Evolutionary conservation across 257 asterid species (phyloP).

Genomic region (Thymus quinquecostatus): DNA sequence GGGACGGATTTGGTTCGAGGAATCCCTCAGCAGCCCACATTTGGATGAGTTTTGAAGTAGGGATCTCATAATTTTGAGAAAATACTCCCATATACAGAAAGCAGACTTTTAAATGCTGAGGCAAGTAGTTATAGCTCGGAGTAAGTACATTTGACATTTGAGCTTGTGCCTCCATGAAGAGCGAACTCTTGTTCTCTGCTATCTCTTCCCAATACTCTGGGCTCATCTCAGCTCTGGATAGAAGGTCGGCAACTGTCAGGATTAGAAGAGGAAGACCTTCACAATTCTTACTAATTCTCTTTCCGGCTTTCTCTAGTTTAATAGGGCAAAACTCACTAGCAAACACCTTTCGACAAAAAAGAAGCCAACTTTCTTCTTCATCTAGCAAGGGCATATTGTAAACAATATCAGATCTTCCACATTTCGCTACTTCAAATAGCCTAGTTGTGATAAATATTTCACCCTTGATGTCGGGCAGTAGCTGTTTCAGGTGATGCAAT

Average conservation of each 20-base stretch:
- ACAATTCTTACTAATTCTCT: neutral
- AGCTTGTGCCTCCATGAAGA: constrained; percentile 5
- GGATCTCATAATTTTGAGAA: constrained; percentile 15
- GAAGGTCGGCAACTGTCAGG: constrained; percentile 8
- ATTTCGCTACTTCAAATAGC: constrained; percentile 2
- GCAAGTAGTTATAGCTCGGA: constrained; percentile 32
- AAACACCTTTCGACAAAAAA: constrained; percentile 5
- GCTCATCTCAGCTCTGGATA: neutral
- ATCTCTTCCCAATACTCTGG: constrained; percentile 16
- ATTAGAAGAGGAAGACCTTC: constrained; percentile 22
- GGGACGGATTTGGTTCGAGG: neutral
- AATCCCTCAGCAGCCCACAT: constrained; percentile 18
- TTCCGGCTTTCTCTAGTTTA: neutral
- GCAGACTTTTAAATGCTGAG: constrained; percentile 9
- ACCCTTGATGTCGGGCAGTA: neutral
- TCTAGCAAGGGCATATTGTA: neutral
- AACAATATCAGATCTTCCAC: neutral
- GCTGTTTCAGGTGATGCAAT: neutral
- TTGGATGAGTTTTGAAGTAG: neutral
- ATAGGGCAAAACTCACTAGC: neutral
- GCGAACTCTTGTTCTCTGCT: neutral
- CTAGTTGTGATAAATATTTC: constrained; percentile 20
- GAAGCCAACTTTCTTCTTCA: constrained; percentile 23
- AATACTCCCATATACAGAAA: constrained; percentile 35
- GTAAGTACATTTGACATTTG: constrained; percentile 8